Evolutionary conservation across 805 yeast genomes (phyloP), one percentile per base, ranked within the genome.

Genomic region (Komagataella phaffii): DNA sequence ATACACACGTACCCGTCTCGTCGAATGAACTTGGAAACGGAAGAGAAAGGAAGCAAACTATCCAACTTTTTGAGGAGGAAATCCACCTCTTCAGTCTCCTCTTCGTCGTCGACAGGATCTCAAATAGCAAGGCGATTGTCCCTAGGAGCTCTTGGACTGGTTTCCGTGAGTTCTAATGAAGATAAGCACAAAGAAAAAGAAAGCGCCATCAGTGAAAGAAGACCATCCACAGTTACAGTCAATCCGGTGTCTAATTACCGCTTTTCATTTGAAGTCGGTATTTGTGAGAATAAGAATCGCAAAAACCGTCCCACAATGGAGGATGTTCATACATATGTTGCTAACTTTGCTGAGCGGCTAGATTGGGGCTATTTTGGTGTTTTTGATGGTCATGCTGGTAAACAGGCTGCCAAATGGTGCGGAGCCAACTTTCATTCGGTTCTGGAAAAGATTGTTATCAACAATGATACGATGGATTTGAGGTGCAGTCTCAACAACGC

Each of bases 301-400:
- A 79, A 84, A 56, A 90, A 81, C 63, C 74, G 99, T 53, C 80
- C 85, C 50, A 80, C 89, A 24, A 91, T 91, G 99, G 99, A 91
- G 64, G 99, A 91, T 64, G 93, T 91, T 6, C 98, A 91, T 64
- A 86, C 95, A 0, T 88, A 85, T 59, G 88, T 89, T 45, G 89
- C 93, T 57, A 89, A 90, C 69, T 90, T 86, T 70, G 93, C 90
- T n/a, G 95, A 88, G 58, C 66, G 88, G 53, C 70, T 85, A 30
- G 96, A 89, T 64, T 85, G 96, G 85, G 98, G 96, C 2, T 91
- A 87, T 63, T 89, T 91, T 75, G 98, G 95, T 17, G 76, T 91
- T 1, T 91, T 89, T 67, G 99, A 91, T 66, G 99, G 99, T 8
- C 99, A 91, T 68, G 98, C 98, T 2, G 99, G 99, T 19, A 81